Base-by-base conservation (phyloP, 257 asterid species). In the Oldenlandia corymbosa region DNA sequence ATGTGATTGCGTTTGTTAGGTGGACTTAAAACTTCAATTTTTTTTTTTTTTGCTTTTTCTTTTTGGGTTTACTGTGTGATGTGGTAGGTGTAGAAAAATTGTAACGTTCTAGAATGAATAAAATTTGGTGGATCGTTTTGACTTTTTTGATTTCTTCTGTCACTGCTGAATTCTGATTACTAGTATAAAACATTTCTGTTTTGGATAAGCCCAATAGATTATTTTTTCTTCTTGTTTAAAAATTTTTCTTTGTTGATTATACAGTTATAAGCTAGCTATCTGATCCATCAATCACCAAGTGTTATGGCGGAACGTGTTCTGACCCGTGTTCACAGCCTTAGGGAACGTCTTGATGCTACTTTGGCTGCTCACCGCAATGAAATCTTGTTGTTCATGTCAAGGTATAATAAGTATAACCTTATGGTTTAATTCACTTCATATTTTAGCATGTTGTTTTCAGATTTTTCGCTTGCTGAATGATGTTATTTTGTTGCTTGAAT, bases 311-410 rank as follows among this genome's bases (percentile, higher is more conserved):
- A 91, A 69, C 90, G 82, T 70, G 92, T 86, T 64, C 79, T 86
- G 28, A 82, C 84, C 26, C 91, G 96, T 26, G 96, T 88, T 62
- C 96, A 91, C 83, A 88, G 95, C 86, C 95, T 88, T 42, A 94
- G 87, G 2, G 98, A 91, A 75, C 92, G 93, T 27, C 72, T 91
- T 77, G 96, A 91, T 51, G 84, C 93, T 72, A 91, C 95, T 17
- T 82, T 91, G 56, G 81, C 88, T 58, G 86, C 92, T 68, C 91
- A 86, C 56, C 96, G 95, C 77, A 73, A 82, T 42, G 95, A 88
- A 63, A 75, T 88, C 47, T 43, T 91, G 66, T 66, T 79, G 73
- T 91, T 91, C 36, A 69, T 91, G 2, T 77, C 94, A 0, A 88
- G 85, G 98, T 90, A 49, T 10, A 26, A 23, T 24, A n/a, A n/a